phyloP scores from a whole-genome alignment of 805 yeast species.

The Saccharomycopsis oosterbeekiorum region DNA sequence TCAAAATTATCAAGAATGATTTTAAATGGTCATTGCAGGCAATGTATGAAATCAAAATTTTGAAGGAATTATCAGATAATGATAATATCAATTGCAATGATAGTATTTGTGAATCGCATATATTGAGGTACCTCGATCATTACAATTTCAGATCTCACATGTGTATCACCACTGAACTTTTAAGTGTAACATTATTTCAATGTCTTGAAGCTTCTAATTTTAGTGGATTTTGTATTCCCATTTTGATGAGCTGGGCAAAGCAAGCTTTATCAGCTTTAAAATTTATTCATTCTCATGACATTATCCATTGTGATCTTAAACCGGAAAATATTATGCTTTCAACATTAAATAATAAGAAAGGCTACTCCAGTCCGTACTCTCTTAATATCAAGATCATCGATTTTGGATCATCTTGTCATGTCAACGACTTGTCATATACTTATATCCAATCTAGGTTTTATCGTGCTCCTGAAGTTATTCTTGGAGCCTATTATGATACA shows the following conservation, averaged over 20 bases:
- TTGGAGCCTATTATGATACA: slow-evolving; percentile 64
- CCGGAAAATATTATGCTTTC: slow-evolving; percentile 72
- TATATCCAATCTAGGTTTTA: slow-evolving; percentile 78
- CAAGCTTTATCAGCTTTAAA: slow-evolving; percentile 52
- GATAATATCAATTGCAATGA: neutral
- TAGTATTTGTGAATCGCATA: slow-evolving; percentile 7
- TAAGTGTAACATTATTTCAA: slow-evolving; percentile 60
- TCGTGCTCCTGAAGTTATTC: slow-evolving; percentile 67
- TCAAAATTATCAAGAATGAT: slow-evolving; percentile 68
- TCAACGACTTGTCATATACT: slow-evolving; percentile 60
- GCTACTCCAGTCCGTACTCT: neutral
- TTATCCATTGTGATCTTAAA: slow-evolving; percentile 79
- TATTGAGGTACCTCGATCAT: slow-evolving; percentile 54
- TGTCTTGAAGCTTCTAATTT: slow-evolving; percentile 40
- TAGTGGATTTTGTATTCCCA: slow-evolving; percentile 35
- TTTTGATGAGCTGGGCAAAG: slow-evolving; percentile 36
- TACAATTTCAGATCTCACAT: slow-evolving; percentile 75
- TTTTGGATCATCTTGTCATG: slow-evolving; percentile 63
- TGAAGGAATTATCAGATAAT: slow-evolving; percentile 35
- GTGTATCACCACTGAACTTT: slow-evolving; percentile 67
- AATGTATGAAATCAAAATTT: slow-evolving; percentile 60
- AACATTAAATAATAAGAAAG: slow-evolving; percentile 27
- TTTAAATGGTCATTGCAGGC: slow-evolving; percentile 70
- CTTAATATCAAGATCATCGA: slow-evolving; percentile 62
- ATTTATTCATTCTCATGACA: slow-evolving; percentile 44